Percentiles rank a stretch among this genome's conserved stretches.
Conservation (phyloP, 148 eudicot species). For the Tetragonia tetragonoides region DNA sequence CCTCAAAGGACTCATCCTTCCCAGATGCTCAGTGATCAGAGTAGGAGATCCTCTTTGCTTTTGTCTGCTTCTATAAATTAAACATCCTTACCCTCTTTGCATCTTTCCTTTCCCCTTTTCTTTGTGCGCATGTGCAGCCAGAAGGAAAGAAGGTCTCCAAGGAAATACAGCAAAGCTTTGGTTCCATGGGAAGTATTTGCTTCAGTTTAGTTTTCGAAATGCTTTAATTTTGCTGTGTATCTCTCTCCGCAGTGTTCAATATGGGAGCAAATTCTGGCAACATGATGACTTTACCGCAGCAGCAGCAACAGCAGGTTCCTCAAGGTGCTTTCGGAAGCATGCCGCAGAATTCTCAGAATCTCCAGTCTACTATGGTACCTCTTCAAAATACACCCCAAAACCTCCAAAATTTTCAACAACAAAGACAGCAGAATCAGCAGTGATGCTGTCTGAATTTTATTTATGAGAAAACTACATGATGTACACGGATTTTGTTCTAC, state of each 20-base stretch:
- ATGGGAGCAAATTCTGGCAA: slow-evolving; percentile 73
- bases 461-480: not conserved
- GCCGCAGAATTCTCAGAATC: slow-evolving; percentile 61
- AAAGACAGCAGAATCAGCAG: slow-evolving; percentile 78
- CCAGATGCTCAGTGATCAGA: slow-evolving; percentile 78
- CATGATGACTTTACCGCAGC: slow-evolving; percentile 81
- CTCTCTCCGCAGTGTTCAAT: slow-evolving; percentile 56
- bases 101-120: not conserved
- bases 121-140: not conserved
- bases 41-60: slow-evolving; percentile 40
- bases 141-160: too few species aligned
- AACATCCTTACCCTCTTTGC: not conserved
- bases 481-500: not conserved
- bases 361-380: slow-evolving; percentile 60
- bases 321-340: slow-evolving; percentile 82
- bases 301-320: slow-evolving; percentile 52
- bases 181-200: not conserved
- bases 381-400: slow-evolving; percentile 63
- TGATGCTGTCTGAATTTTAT: slow-evolving; percentile 17
- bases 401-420: slow-evolving; percentile 82
- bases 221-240: not conserved
- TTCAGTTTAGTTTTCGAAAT: not conserved
- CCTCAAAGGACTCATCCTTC: slow-evolving; percentile 66
- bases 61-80: not conserved
- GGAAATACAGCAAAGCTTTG: not conserved